These are phyloP conservation scores for Debaryomyces robertsiae DNA, from an alignment of 1,139 yeast genomes.

Conservation along the genomic window DNA sequence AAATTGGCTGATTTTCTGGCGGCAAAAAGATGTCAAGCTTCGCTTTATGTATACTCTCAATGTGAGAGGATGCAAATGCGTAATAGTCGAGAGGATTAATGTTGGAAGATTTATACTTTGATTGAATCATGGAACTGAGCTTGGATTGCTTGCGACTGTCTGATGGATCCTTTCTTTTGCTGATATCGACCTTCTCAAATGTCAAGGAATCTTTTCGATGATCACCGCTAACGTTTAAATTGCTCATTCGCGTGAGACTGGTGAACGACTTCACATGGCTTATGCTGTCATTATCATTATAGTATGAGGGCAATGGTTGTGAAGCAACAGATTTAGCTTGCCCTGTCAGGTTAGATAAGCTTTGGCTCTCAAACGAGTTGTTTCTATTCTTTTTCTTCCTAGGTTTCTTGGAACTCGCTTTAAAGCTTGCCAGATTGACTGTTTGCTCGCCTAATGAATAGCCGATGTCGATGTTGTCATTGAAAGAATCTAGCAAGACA, in stretches of 20 bases:
- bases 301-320: slow-evolving; percentile 10
- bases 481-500: slow-evolving; percentile 30
- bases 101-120: slow-evolving; percentile 36
- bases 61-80: slow-evolving; percentile 42
- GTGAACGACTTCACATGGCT: slow-evolving; percentile 1
- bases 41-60: slow-evolving; percentile 26
- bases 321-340: slow-evolving; percentile 13
- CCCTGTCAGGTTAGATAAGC: slow-evolving; percentile 17
- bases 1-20: slow-evolving; percentile 34
- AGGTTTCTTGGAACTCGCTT: slow-evolving; percentile 17
- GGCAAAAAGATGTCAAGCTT: slow-evolving; percentile 41
- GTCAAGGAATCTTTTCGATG: slow-evolving; percentile 6
- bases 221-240: neutral
- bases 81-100: slow-evolving; percentile 57
- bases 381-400: slow-evolving; percentile 22
- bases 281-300: neutral
- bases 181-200: slow-evolving; percentile 10
- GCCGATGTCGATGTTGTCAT: slow-evolving; percentile 17
- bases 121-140: slow-evolving; percentile 45
- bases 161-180: neutral
- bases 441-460: slow-evolving; percentile 20
- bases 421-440: slow-evolving; percentile 15
- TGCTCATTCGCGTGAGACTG: neutral
- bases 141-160: slow-evolving; percentile 24
- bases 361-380: slow-evolving; percentile 24